Evolutionary conservation across 768 basidiomycete species (phyloP), one percentile per base, ranked within the genome.

Genomic region (Hypholoma sublateritium): DNA sequence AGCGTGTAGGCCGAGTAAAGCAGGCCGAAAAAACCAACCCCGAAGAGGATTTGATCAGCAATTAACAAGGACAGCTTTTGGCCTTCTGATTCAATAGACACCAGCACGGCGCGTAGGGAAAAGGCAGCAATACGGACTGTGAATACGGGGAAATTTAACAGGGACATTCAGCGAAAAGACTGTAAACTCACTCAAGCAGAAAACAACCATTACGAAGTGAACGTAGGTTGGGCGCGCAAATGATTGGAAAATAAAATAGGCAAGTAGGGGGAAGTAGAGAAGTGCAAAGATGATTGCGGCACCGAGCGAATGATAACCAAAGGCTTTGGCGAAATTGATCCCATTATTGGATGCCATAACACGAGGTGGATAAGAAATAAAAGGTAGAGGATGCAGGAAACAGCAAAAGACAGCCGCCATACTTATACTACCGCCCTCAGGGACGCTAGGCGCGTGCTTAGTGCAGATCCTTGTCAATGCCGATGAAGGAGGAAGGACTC

Each of bases 11-110:
- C 69, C 1, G 76, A 73, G 48, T 73, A 76, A 13, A 80, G 59
- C 6, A 81, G 62, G n/a, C 72, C 75, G 39, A 77, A 74, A 61
- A 76, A 80, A 3, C 79, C 79, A 22, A 76, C 70, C 0, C 73
- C 69, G 24, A 75, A 74, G 12, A 80, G 63, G 4, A 77, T 65
- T 59, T 75, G 58, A 43, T 77, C 74, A 0, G 70, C 70, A 2
- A 77, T 76, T n/a, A 76, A 64, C 13, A 77, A 54, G 11, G 49
- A 53, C 2, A 75, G 54, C 32, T 67, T 71, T 12, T 73, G 61
- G 35, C 72, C 75, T 6, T 65, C 71, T 5, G 68, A 62, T 0
- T 63, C 65, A 0, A 67, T 66, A 3, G 66, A 70, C 14, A 72
- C 70, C 17, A 80, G 55, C 6, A 74, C 53, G 1, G 76, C 74